phyloP scores from a whole-genome alignment of 805 yeast species.

The Sugiyamaella qingdaonensis region DNA sequence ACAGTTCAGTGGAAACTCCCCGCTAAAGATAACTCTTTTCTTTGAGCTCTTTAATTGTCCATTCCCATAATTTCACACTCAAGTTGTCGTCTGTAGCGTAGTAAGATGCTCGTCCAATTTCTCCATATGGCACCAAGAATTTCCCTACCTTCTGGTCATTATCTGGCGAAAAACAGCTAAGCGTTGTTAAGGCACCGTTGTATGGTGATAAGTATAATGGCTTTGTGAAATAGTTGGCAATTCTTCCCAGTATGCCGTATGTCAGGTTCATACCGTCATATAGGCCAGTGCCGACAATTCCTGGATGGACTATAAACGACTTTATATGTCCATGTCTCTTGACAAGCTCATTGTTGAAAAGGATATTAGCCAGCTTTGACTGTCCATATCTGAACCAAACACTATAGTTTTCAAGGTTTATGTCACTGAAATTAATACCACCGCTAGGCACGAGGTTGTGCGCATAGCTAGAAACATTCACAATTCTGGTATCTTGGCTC shows the following conservation, averaged over 20 bases:
- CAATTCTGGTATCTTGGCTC: slow-evolving; percentile 3
- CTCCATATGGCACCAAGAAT: slow-evolving; percentile 7
- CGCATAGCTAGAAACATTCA: neutral
- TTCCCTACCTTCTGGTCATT: slow-evolving; percentile 1
- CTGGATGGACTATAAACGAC: slow-evolving; percentile 6
- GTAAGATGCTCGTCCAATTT: neutral
- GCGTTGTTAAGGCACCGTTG: slow-evolving; percentile 3
- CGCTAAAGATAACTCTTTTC: neutral
- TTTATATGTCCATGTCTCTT: slow-evolving; percentile 2
- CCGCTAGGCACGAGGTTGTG: slow-evolving; percentile 1
- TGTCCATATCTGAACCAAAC: slow-evolving; percentile 9
- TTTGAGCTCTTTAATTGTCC: slow-evolving; percentile 3
- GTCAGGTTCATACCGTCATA: slow-evolving; percentile 7
- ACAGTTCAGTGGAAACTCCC: neutral
- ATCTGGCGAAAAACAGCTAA: slow-evolving; percentile 6
- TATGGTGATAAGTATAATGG: slow-evolving; percentile 4
- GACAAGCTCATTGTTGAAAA: slow-evolving; percentile 1
- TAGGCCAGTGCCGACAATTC: slow-evolving; percentile 6
- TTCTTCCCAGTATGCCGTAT: slow-evolving; percentile 5
- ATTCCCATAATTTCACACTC: slow-evolving; percentile 1
- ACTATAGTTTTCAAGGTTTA: neutral
- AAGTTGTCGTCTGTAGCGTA: slow-evolving; percentile 1
- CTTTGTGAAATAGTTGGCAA: slow-evolving; percentile 5
- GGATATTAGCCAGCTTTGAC: slow-evolving; percentile 7
- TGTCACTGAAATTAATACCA: slow-evolving; percentile 6